A percentile compares a stretch with the other conserved stretches of the same genome.
These are phyloP conservation scores for Pyrenochaeta sp. DNA, from an alignment of 2,329 filamentous ascomycete genomes.

Conservation along the genomic window DNA sequence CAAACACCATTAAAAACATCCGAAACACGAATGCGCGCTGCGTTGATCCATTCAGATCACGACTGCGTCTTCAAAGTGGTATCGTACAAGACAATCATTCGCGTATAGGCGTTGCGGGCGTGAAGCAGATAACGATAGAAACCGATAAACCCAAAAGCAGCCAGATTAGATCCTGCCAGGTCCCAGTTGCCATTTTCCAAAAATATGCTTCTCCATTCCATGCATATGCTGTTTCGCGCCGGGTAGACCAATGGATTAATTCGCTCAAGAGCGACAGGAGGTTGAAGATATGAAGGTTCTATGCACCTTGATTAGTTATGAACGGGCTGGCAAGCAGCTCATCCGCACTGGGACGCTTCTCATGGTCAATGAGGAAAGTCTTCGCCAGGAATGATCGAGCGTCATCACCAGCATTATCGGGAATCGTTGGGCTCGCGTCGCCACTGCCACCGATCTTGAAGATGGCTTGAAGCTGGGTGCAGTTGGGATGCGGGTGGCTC, in stretches of 20 bases:
- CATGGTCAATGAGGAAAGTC: conserved; percentile 96
- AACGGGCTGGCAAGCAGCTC: conserved; percentile 87
- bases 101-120: conserved; percentile 21
- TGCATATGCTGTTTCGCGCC: conserved; percentile 12
- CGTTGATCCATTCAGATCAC: neutral
- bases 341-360: conserved; percentile 88
- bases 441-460: conserved; percentile 92
- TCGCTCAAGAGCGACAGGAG: neutral
- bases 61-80: conserved; percentile 17
- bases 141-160: neutral
- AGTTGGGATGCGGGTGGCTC: conserved; percentile 94
- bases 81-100: conserved; percentile 26
- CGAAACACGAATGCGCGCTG: neutral
- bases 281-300: conserved; percentile 9
- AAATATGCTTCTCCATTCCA: conserved; percentile 14
- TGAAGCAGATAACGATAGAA: conserved; percentile 4
- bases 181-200: conserved; percentile 1
- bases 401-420: conserved; percentile 84
- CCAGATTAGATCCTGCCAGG: conserved; percentile 5
- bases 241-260: conserved; percentile 2
- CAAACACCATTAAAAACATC: conserved; percentile 1
- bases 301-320: conserved; percentile 69
- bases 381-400: conserved; percentile 82
- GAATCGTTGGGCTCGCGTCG: conserved; percentile 86
- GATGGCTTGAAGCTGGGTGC: conserved; percentile 95